These are phyloP conservation scores for Hermanozyma aechmeae DNA, from an alignment of 805 yeast species.

Conservation along the genomic window DNA sequence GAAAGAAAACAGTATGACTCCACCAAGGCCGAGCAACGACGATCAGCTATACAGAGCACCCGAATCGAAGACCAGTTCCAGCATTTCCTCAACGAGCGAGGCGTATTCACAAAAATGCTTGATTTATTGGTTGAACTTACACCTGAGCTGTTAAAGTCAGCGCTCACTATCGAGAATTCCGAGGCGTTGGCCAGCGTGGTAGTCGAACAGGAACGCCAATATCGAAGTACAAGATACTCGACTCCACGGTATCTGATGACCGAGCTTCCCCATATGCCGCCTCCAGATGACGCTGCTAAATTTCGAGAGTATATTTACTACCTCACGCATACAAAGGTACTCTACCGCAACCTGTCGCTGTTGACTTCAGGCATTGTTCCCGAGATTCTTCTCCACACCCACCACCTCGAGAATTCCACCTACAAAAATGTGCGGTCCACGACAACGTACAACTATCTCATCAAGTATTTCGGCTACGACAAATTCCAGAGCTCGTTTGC, in stretches of 20 bases:
- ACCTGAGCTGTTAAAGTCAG: conserved; percentile 18
- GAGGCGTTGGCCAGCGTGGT: conserved; percentile 9
- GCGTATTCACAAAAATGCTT: conserved; percentile 23
- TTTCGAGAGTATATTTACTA: conserved; percentile 27
- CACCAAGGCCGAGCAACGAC: conserved; percentile 15
- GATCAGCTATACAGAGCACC: conserved; percentile 13
- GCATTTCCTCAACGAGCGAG: conserved; percentile 18
- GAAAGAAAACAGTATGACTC: conserved; percentile 16
- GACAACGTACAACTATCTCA: conserved; percentile 29
- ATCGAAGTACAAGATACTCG: background rate
- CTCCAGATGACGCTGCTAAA: conserved; percentile 14
- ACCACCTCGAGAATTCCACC: conserved; percentile 20
- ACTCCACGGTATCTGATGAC: conserved; percentile 15
- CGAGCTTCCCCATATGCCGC: conserved; percentile 26
- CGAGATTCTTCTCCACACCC: conserved; percentile 29
- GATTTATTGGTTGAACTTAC: conserved; percentile 20
- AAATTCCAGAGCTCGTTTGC: conserved; percentile 34
- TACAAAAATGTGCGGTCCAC: conserved; percentile 22
- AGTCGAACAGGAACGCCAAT: conserved; percentile 13
- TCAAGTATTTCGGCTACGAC: conserved; percentile 29
- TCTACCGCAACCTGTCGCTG: conserved; percentile 24
- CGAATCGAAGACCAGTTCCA: conserved; percentile 12
- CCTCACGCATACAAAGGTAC: conserved; percentile 24
- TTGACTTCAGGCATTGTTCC: conserved; percentile 26
- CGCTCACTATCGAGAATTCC: conserved; percentile 6